These are phyloP conservation scores for Aphanoascus verrucosus DNA, from an alignment of 2,329 filamentous ascomycete species.

Conservation along the genomic window DNA sequence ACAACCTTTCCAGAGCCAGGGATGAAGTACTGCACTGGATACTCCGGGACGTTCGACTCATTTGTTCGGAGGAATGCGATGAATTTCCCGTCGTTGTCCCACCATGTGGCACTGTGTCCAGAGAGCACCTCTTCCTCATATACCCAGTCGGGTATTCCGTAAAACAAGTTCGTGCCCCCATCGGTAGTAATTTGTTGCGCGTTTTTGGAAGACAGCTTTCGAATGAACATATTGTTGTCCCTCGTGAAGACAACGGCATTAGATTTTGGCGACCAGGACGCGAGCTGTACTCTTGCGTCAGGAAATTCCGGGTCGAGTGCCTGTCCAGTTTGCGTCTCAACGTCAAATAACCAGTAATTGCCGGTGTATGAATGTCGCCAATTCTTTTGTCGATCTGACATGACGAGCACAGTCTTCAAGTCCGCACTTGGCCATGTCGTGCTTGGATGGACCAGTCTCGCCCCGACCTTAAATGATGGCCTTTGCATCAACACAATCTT, in stretches of 20 bases:
- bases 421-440: constrained; percentile 68
- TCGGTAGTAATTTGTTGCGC: constrained; percentile 71
- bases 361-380: constrained; percentile 87
- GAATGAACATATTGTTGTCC: constrained; percentile 81
- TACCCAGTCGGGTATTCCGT: constrained; percentile 95
- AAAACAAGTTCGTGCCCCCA: constrained; percentile 80
- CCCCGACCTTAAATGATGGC: constrained; percentile 50
- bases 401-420: constrained; percentile 75
- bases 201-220: constrained; percentile 50
- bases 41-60: constrained; percentile 82
- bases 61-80: constrained; percentile 89
- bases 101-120: constrained; percentile 81
- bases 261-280: constrained; percentile 78
- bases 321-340: constrained; percentile 64
- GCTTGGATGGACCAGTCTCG: constrained; percentile 45
- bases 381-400: constrained; percentile 59
- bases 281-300: constrained; percentile 63
- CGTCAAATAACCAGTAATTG: constrained; percentile 85
- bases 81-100: constrained; percentile 80
- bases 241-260: constrained; percentile 81
- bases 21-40: constrained; percentile 86
- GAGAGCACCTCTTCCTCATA: constrained; percentile 80
- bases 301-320: constrained; percentile 62
- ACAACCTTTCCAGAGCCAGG: constrained; percentile 65
- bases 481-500: constrained; percentile 63